Evolutionary conservation across 192 early-diverging fungal genomes (phyloP).

Genomic region (Entrophospora sp.): DNA sequence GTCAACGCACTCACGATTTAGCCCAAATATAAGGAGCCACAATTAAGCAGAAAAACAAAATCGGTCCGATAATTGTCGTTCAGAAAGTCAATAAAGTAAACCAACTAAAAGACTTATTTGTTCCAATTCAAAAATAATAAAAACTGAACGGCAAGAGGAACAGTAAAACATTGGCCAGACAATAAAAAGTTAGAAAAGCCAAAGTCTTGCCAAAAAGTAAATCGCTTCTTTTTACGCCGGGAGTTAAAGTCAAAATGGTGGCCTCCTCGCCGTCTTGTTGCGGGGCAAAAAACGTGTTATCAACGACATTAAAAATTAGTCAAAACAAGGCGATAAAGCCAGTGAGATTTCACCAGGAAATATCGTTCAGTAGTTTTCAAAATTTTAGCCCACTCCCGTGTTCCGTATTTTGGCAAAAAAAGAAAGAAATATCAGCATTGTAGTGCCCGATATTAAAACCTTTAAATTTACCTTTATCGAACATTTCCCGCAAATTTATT

Average conservation of each 20-base stretch:
- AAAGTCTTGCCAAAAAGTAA: not conserved
- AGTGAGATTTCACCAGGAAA: not conserved
- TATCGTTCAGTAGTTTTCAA: not conserved
- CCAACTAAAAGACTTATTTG: not conserved
- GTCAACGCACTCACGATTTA: not conserved
- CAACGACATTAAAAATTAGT: not conserved
- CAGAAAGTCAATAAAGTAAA: not conserved
- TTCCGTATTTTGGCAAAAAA: not conserved
- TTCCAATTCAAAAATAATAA: not conserved
- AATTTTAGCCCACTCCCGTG: not conserved
- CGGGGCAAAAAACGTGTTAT: not conserved
- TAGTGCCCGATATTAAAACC: not conserved
- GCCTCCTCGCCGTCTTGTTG: not conserved
- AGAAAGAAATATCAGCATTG: not conserved
- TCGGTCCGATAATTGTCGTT: not conserved
- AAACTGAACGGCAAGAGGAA: not conserved
- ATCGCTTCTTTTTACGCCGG: not conserved
- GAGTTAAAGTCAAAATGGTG: not conserved
- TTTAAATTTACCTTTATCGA: not conserved
- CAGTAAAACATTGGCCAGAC: not conserved
- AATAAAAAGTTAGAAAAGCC: not conserved
- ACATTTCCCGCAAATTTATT: not conserved
- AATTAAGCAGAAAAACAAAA: not conserved
- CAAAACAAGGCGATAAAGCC: not conserved
- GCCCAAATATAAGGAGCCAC: not conserved